Percentiles rank a stretch among this genome's conserved stretches.
Conservation (phyloP, 306 rosid genomes). For the Albizia julibrissin region DNA sequence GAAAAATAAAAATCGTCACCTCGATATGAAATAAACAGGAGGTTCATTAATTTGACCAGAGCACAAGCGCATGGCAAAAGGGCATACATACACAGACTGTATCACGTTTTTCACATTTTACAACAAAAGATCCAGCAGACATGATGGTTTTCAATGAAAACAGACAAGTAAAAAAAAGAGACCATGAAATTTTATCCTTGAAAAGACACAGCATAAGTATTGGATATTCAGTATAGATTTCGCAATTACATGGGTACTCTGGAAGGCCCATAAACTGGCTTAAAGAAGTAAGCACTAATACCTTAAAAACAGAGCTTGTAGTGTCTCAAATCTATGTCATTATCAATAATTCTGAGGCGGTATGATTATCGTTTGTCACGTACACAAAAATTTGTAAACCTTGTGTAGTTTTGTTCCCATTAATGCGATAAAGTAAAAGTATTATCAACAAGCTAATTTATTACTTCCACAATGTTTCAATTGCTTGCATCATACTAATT, state of each 20-base stretch:
- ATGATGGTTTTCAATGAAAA: neutral
- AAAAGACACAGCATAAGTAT: neutral
- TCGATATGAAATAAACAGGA: neutral
- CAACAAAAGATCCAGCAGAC: neutral
- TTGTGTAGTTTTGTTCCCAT: neutral
- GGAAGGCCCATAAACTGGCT: neutral
- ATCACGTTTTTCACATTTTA: neutral
- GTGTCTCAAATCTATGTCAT: too few species aligned
- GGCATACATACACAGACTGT: neutral
- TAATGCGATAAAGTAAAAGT: neutral
- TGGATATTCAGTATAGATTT: neutral
- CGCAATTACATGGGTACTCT: neutral
- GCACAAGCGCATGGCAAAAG: neutral
- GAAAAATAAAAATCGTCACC: conserved; percentile 16
- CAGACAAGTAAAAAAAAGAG: neutral
- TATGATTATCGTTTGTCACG: neutral
- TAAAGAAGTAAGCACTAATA: neutral
- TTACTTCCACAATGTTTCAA: neutral
- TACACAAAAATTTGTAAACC: neutral
- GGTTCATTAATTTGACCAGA: neutral
- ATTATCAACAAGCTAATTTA: neutral
- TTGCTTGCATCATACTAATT: neutral
- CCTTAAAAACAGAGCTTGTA: neutral
- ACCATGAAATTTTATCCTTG: neutral
- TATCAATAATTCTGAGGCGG: too few species aligned